These are phyloP conservation scores for Trebouxia sp. DNA, from an alignment of 139 green algal species.

Conservation along the genomic window DNA sequence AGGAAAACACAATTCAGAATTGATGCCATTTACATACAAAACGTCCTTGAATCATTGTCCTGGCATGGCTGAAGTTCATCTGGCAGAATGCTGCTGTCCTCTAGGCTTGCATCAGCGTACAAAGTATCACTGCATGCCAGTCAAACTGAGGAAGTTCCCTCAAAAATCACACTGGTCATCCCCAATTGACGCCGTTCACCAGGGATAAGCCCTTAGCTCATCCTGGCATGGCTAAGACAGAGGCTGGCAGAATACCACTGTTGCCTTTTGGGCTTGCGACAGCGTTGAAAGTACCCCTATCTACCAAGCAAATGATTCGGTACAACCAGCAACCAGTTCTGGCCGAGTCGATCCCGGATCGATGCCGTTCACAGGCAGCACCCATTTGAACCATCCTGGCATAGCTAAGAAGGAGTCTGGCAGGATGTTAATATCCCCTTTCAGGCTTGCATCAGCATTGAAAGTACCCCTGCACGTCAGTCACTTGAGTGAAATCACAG, in stretches of 20 bases:
- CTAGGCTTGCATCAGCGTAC: background rate
- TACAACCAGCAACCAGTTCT: no score
- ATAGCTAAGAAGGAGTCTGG: slow-evolving; percentile 55
- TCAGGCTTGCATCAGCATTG: background rate
- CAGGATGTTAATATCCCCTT: slow-evolving; percentile 12
- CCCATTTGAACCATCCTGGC: slow-evolving; percentile 49
- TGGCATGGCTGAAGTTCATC: slow-evolving; percentile 44
- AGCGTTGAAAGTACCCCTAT: no score
- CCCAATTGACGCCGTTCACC: no score
- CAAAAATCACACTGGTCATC: no score
- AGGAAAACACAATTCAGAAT: background rate
- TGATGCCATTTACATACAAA: slow-evolving; percentile 61
- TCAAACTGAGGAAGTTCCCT: background rate
- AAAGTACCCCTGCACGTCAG: slow-evolving; percentile 23
- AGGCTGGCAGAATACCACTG: no score
- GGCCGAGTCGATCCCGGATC: slow-evolving; percentile 58
- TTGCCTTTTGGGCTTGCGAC: no score
- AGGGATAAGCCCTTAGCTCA: no score
- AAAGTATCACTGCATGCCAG: background rate
- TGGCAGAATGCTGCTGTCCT: slow-evolving; percentile 28
- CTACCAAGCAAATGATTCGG: no score
- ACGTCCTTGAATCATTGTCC: slow-evolving; percentile 52
- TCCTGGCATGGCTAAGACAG: no score
- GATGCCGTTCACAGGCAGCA: slow-evolving; percentile 62
- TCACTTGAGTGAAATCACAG: no score